Evolutionary conservation across 2,329 filamentous ascomycete genomes (phyloP), one percentile per base, ranked within the genome.

Genomic region (Trichothecium roseum): DNA sequence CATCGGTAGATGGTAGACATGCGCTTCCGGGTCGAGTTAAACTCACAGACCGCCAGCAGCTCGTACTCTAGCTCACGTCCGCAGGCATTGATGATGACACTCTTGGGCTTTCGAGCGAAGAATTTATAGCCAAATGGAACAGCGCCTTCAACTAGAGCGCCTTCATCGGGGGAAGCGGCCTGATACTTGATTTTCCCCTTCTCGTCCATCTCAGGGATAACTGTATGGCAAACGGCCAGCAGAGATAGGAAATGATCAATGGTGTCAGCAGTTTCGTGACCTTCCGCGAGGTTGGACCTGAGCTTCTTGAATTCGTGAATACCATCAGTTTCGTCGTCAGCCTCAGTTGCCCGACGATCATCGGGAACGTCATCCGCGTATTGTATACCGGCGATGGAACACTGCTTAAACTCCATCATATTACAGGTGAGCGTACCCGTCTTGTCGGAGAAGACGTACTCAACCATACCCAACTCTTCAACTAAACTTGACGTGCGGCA

Each of bases 1-100:
- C 89, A 95, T 36, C 93, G 79, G 64, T 93, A 95, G 46, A 98
- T 93, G 16, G 89, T 84, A 7, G 91, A 96, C 91, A 98, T 98
- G 45, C 91, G 74, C 65, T 98, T 98, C 49, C 91, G 74, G 15
- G 59, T 64, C 2, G 91, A 96, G 62, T 98, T 98, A 69, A 98
- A 98, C 58, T 98, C 91, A 56, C 89, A 95, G n/a, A 98, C 88
- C 3, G 89, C 89, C 39, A 98, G 64, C 28, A 98, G 69, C 55
- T 95, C 85, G 54, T 91, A 98, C 55, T 95, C 83, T 30, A 74
- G 68, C 45, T 85, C 72, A 46, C 74, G 63, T 1, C 83, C 87
- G 28, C 74, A 72, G 2, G 82, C 80, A 37, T 82, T 73, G 47
- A 96, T 88, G 28, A 88, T 82, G 20, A 98, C 91, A 5, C 85